Evolutionary conservation across 768 basidiomycete genomes (phyloP), one percentile per base, ranked within the genome.

Genomic region (Lactarius psammicola): DNA sequence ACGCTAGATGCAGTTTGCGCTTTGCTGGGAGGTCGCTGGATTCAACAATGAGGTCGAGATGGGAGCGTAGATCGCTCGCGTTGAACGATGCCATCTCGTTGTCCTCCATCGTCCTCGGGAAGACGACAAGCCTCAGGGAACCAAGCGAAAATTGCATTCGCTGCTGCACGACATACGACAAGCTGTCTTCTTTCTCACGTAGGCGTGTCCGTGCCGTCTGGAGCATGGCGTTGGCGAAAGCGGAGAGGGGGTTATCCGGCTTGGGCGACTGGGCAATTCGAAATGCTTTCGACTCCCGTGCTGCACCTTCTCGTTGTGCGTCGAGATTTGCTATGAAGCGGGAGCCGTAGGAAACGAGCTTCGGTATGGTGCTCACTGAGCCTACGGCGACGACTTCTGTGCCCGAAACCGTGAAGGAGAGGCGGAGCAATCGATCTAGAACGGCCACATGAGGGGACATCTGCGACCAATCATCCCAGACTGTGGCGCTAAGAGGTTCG

Each of bases 181-280:
- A 74, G 1, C 78, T 82, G 10, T 78, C 75, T 64, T 88, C 89
- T 17, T 82, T 80, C 75, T 91, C 90, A 69, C 84, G 87, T 75
- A 92, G 84, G 26, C 86, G 84, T 51, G 79, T 85, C 49, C 86
- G 83, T 31, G 92, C 89, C 0, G 90, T 89, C 62, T 83, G 80
- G 44, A 94, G 75, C 85, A 94, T 90, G 34, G 92, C 90, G 68
- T 90, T 86, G 1, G 93, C 92, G n/a, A 94, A 91, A 15, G 89
- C 85, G 1, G 90, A 91, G 18, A 95, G 78, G 2, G 92, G 87
- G 68, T 92, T 93, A 59, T 87, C 87, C 8, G 89, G 89, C 71
- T 85, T 88, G 6, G 89, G 87, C 6, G 82, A 79, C n/a, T 84
- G 84, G 17, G 86, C 85, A n/a, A 83, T 81, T 28, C 88, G 81